Percentiles rank a stretch among this genome's conserved stretches.
These are phyloP conservation scores for Ganoderma lucidum DNA, from an alignment of 1,284 basidiomycete genomes.

Conservation along the genomic window DNA sequence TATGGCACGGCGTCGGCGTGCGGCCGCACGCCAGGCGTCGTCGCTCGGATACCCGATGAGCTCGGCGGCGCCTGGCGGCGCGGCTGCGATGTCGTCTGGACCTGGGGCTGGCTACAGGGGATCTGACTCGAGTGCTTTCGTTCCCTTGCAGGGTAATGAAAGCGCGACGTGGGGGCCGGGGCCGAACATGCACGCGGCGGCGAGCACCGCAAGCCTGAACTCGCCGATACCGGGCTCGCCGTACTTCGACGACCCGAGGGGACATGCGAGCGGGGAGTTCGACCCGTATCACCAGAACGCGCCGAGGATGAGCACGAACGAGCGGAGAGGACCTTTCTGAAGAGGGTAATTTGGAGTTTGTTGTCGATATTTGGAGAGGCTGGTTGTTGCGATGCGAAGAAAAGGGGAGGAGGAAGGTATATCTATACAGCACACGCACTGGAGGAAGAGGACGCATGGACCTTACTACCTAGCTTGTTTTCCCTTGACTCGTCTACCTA, in stretches of 20 bases:
- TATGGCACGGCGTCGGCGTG: constrained; percentile 53
- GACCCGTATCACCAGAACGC: constrained; percentile 41
- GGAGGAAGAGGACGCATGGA: constrained; percentile 31
- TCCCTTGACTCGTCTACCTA: constrained; percentile 15
- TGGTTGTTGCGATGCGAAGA: neutral
- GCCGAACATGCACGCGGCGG: constrained; percentile 38
- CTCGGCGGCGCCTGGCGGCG: constrained; percentile 42
- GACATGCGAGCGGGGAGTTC: constrained; percentile 36
- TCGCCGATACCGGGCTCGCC: constrained; percentile 37
- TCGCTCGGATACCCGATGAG: constrained; percentile 47
- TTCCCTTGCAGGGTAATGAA: constrained; percentile 62
- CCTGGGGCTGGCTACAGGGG: constrained; percentile 43
- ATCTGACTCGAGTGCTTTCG: constrained; percentile 66
- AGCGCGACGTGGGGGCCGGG: constrained; percentile 49
- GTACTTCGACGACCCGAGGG: constrained; percentile 53
- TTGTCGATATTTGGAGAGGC: constrained; percentile 15
- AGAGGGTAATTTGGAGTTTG: neutral
- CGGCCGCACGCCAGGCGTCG: constrained; percentile 42
- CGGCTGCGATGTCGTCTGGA: constrained; percentile 27
- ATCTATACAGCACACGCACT: constrained; percentile 13
- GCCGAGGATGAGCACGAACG: constrained; percentile 30
- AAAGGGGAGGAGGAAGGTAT: constrained; percentile 14
- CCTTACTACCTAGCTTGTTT: constrained; percentile 15
- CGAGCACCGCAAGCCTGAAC: constrained; percentile 51
- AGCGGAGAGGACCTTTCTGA: constrained; percentile 31